Evolutionary conservation across 2,329 filamentous ascomycete species (phyloP).

Genomic region (Aureobasidium subglaciale): DNA sequence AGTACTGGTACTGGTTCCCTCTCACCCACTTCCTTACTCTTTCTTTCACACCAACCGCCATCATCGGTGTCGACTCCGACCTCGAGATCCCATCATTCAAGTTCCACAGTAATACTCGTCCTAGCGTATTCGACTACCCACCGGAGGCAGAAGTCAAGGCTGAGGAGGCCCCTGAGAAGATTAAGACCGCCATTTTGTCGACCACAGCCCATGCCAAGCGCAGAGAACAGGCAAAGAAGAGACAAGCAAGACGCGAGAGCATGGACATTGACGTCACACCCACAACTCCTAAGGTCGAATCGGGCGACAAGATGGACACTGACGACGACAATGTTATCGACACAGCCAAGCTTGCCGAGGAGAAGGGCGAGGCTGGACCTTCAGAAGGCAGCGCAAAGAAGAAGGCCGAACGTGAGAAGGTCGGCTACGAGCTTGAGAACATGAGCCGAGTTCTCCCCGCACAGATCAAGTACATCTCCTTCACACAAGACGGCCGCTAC

Average conservation of each 20-base stretch:
- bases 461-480: conserved; percentile 93
- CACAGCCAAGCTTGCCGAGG: conserved; percentile 29
- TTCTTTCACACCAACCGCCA: conserved; percentile 91
- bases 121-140: conserved; percentile 95
- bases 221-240: conserved; percentile 88
- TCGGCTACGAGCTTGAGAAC: conserved; percentile 92
- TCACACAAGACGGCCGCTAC: conserved; percentile 75
- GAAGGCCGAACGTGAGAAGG: conserved; percentile 91
- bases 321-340: conserved; percentile 40
- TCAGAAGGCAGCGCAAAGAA: conserved; percentile 63
- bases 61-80: conserved; percentile 91
- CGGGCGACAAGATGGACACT: conserved; percentile 77
- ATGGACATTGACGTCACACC: conserved; percentile 88
- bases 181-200: conserved; percentile 90
- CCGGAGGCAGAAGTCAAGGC: conserved; percentile 93
- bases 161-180: conserved; percentile 86
- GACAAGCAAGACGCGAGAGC: conserved; percentile 68
- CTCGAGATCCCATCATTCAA: conserved; percentile 91
- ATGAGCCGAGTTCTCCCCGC: conserved; percentile 89
- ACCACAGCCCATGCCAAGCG: conserved; percentile 97
- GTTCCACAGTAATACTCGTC: conserved; percentile 89
- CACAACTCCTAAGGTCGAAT: conserved; percentile 60
- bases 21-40: conserved; percentile 95
- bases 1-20: conserved; percentile 99
- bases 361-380: conserved; percentile 43